Percentiles rank a stretch among this genome's conserved stretches.
phyloP scores from a whole-genome alignment of 495 filamentous ascomycete genomes.

The Sphaerosporella brunnea region DNA sequence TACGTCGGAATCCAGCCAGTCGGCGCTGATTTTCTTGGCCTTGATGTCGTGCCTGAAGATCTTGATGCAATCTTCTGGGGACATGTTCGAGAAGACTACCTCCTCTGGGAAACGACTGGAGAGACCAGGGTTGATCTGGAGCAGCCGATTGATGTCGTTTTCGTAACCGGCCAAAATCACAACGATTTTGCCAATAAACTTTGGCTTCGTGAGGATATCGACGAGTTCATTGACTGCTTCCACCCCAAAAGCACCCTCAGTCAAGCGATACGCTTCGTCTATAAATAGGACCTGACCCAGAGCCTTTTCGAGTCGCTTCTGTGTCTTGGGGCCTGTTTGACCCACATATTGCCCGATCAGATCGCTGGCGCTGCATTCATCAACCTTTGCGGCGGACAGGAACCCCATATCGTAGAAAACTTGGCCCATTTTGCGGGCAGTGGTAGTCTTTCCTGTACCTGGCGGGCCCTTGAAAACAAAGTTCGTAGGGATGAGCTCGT shows the following conservation, averaged over 20 bases:
- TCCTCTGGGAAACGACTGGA: slow-evolving; percentile 42
- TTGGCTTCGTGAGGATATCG: slow-evolving; percentile 47
- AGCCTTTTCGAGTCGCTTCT: slow-evolving; percentile 27
- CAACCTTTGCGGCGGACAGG: slow-evolving; percentile 34
- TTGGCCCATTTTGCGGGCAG: slow-evolving; percentile 50
- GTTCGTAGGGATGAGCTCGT: slow-evolving; percentile 39
- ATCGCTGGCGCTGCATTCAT: slow-evolving; percentile 42
- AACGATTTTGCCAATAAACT: slow-evolving; percentile 45
- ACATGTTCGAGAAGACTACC: slow-evolving; percentile 32
- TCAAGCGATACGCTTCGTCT: slow-evolving; percentile 25
- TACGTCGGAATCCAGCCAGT: not conserved
- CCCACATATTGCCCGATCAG: slow-evolving; percentile 39
- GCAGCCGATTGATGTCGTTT: slow-evolving; percentile 49
- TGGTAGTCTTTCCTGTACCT: slow-evolving; percentile 58
- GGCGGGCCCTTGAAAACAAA: slow-evolving; percentile 49
- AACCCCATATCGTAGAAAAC: slow-evolving; percentile 54
- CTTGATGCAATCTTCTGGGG: not conserved
- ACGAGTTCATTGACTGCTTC: slow-evolving; percentile 62
- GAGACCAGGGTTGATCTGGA: slow-evolving; percentile 43
- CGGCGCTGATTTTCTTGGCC: not conserved
- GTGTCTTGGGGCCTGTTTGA: slow-evolving; percentile 34
- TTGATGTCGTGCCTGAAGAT: not conserved
- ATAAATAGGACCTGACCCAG: slow-evolving; percentile 38
- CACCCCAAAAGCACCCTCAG: slow-evolving; percentile 39
- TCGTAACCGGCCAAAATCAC: slow-evolving; percentile 63